Conservation (phyloP, 805 yeast species). For the Candida multigemmis region DNA sequence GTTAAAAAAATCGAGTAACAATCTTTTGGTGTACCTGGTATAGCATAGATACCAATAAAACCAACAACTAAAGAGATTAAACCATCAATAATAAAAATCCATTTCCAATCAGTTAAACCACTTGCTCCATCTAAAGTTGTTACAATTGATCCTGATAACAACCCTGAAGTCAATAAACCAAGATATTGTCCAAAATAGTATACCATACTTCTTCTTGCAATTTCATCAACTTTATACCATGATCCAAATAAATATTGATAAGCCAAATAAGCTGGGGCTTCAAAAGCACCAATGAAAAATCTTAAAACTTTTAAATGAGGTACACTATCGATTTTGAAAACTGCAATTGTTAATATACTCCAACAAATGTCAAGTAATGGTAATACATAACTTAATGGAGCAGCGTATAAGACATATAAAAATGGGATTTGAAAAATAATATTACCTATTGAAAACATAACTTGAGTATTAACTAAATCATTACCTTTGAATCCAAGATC, state of each 20-base stretch:
- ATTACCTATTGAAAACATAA: slow-evolving; percentile 50
- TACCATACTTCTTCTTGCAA: slow-evolving; percentile 53
- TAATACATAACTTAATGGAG: slow-evolving; percentile 44
- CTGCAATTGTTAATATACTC: slow-evolving; percentile 56
- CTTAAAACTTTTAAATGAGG: slow-evolving; percentile 51
- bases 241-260: slow-evolving; percentile 42
- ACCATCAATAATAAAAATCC: slow-evolving; percentile 66
- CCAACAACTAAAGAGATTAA: slow-evolving; percentile 51
- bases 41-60: slow-evolving; percentile 40
- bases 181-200: slow-evolving; percentile 56
- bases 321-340: slow-evolving; percentile 40
- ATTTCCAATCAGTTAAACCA: slow-evolving; percentile 61
- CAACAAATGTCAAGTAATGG: slow-evolving; percentile 56
- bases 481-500: slow-evolving; percentile 51
- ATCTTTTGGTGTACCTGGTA: slow-evolving; percentile 60
- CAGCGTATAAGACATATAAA: slow-evolving; percentile 45
- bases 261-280: slow-evolving; percentile 43
- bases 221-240: slow-evolving; percentile 35
- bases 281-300: slow-evolving; percentile 61
- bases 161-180: slow-evolving; percentile 55
- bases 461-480: slow-evolving; percentile 52
- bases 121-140: slow-evolving; percentile 35
- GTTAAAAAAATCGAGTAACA: slow-evolving; percentile 24
- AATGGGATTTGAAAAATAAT: slow-evolving; percentile 57
- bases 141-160: slow-evolving; percentile 49